Evolutionary conservation across 202 grass and related monocot genomes (phyloP), one percentile per base, ranked within the genome.

Genomic region (Hordeum pubiflorum): DNA sequence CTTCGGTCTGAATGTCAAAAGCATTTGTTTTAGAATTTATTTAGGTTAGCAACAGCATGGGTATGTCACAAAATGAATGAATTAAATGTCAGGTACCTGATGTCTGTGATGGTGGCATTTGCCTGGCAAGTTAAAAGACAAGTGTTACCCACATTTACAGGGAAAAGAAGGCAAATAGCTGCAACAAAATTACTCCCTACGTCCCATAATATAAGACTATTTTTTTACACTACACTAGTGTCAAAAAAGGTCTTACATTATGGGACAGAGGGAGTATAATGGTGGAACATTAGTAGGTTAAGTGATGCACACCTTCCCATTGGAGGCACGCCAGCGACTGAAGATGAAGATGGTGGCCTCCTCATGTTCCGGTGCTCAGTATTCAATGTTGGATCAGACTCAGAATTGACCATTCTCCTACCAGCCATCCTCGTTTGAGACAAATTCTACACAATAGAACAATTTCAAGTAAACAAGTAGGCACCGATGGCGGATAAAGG

Each of bases 391-490:
- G 77, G 72, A 64, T 93, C 90, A 31, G 89, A 79, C n/a, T 99
- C 92, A 1, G 90, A 76, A 75, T 84, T 85, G 23, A 87, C 81
- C 63, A 91, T 81, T 82, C 92, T 93, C 89, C 92, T 89, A 69
- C 89, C 87, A 40, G 85, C 80, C 88, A 86, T 87, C 83, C 92
- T 98, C 86, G 86, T 86, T 79, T 98, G 95, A 75, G 95, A 87
- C 81, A 93, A 80, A 87, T 94, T 98, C 92, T 99, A 78, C 39
- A 60, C 48, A 69, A 93, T 2, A 74, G 23, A 77, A 57, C 10
- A 81, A 37, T 15, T 55, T 73, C 5, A 76, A 65, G 67, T 68
- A 41, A 75, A 77, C 48, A 88, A 71, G 18, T 60, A 81, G 12
- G 14, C 69, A 72, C 39, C 20, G 4, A 4, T 44, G 41, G 17